Conservation (phyloP, 805 yeast species). For the Torulaspora maleeae region DNA sequence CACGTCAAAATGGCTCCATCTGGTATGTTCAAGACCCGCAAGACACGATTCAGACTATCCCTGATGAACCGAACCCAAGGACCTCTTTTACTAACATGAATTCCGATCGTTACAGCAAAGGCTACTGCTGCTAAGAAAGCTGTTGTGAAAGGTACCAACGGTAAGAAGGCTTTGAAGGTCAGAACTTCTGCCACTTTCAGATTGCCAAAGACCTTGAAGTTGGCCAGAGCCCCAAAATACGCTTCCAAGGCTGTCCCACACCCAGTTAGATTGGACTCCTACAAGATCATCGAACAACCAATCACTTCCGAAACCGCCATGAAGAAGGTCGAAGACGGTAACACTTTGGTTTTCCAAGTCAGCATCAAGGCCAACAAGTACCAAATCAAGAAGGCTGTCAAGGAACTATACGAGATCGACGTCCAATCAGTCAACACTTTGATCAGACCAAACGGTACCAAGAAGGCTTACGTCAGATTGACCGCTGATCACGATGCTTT, state of each 20-base stretch:
- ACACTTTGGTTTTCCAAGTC: constrained; percentile 98
- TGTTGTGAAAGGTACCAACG: constrained; percentile 94
- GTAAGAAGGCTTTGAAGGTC: constrained; percentile 84
- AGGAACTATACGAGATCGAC: constrained; percentile 97
- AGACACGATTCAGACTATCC: no score
- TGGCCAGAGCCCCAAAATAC: constrained; percentile 92
- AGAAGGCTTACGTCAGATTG: constrained; percentile 98
- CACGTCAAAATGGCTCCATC: constrained; percentile 45
- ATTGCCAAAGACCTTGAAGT: constrained; percentile 93
- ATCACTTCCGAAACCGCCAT: constrained; percentile 97
- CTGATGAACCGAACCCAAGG: neutral
- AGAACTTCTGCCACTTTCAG: constrained; percentile 95
- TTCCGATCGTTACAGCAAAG: constrained; percentile 41
- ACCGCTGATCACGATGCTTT: constrained; percentile 99
- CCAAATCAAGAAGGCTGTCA: constrained; percentile 97
- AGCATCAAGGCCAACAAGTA: constrained; percentile 95
- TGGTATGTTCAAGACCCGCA: constrained; percentile 2
- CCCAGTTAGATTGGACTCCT: constrained; percentile 93
- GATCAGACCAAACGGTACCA: constrained; percentile 98
- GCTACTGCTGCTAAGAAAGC: constrained; percentile 99
- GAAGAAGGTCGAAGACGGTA: constrained; percentile 99
- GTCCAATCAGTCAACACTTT: constrained; percentile 92
- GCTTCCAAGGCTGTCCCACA: constrained; percentile 95
- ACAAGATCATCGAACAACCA: constrained; percentile 91
- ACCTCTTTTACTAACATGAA: constrained; percentile 25